Evolutionary conservation across 1,284 basidiomycete genomes (phyloP), one percentile per base, ranked within the genome.

Genomic region (Pseudozyma tsukubaensis): DNA sequence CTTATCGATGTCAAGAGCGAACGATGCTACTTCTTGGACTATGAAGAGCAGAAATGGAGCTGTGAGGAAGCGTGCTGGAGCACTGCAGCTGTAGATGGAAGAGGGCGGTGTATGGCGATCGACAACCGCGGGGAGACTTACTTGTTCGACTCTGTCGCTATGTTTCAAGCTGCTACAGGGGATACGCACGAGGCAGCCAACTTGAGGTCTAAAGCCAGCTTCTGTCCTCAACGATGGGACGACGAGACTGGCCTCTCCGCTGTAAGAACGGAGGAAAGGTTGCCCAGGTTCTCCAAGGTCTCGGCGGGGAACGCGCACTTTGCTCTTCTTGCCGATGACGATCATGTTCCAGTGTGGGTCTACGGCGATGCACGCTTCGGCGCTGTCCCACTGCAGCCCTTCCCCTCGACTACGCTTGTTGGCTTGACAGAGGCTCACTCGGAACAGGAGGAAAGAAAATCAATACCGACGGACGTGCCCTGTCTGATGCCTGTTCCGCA

Each of bases 231-330:
- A 4, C 12, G 2, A 1, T 57, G 37, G n/a, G n/a, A n/a, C n/a
- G n/a, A n/a, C n/a, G n/a, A n/a, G n/a, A n/a, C n/a, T n/a, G n/a
- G n/a, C n/a, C n/a, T n/a, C n/a, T n/a, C n/a, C n/a, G n/a, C n/a
- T n/a, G n/a, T n/a, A n/a, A n/a, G n/a, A n/a, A n/a, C n/a, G 37
- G 39, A 58, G 10, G 24, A 49, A 19, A 13, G 11, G 52, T 50
- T 60, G 35, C 61, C 67, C 0, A 45, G 11, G 14, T 69, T 69
- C 44, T 37, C 19, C 13, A 59, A 43, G 29, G 54, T 72, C 37
- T 45, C 60, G 7, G 63, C 70, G 2, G 70, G 70, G 13, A 59
- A 59, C 24, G 54, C 70, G 32, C 70, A 72, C 49, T 72, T 72
- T 37, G 51, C 61, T 3, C 53, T 72, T 4, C 40, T 68, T 2